A percentile compares a stretch with the other conserved stretches of the same genome.
Evolutionary conservation across 345 rosid species (phyloP).

Genomic region (Linum lewisii): DNA sequence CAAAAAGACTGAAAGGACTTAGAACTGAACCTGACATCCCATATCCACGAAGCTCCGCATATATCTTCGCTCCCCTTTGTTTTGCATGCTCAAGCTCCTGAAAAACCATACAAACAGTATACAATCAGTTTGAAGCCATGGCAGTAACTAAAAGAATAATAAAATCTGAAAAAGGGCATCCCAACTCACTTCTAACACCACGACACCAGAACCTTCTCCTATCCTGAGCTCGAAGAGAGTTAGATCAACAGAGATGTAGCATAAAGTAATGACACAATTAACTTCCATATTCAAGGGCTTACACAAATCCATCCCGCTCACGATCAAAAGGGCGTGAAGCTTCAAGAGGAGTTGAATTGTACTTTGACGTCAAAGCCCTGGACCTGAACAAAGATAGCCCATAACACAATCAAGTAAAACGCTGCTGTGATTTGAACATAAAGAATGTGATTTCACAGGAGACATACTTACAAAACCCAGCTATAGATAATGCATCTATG

Average conservation of each 20-base stretch:
- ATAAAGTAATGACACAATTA: neutral
- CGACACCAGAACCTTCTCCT: conserved; percentile 85
- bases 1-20: neutral
- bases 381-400: conserved; percentile 32
- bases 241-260: conserved; percentile 7
- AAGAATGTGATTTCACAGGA: neutral
- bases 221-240: conserved; percentile 47
- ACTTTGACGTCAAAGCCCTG: conserved; percentile 79
- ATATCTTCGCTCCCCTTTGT: conserved; percentile 70
- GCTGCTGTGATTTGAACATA: neutral
- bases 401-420: neutral
- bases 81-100: conserved; percentile 96
- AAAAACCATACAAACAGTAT: conserved; percentile 1
- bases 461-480: conserved; percentile 82
- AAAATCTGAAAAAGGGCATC: conserved; percentile 5
- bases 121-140: conserved; percentile 6
- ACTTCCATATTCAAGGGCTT: conserved; percentile 25
- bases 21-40: conserved; percentile 85
- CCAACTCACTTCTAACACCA: conserved; percentile 76
- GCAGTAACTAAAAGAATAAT: neutral
- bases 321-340: conserved; percentile 94
- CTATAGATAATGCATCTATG: conserved; percentile 91
- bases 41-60: conserved; percentile 91
- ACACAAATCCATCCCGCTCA: conserved; percentile 96
- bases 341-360: conserved; percentile 67